These are phyloP conservation scores for Blastomyces parvus DNA, from an alignment of 2,329 filamentous ascomycete genomes.

Conservation along the genomic window DNA sequence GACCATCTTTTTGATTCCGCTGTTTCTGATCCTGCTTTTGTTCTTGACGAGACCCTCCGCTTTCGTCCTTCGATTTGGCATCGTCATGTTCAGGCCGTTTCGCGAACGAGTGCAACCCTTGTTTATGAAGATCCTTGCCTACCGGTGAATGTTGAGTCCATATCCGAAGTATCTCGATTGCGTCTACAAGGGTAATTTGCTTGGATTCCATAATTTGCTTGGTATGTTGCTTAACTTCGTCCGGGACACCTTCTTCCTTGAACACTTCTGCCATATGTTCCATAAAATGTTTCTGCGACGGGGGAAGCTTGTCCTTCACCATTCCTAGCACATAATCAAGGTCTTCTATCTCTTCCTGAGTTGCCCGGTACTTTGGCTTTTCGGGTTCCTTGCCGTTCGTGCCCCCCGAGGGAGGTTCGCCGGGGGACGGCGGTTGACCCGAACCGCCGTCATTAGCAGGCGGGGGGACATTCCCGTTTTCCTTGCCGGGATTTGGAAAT, in stretches of 20 bases:
- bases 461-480: neutral
- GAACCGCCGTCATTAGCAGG: neutral
- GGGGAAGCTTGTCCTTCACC: conserved; percentile 51
- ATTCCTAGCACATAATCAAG: conserved; percentile 49
- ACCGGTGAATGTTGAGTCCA: conserved; percentile 46
- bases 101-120: conserved; percentile 13
- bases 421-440: conserved; percentile 21
- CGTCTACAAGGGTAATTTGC: conserved; percentile 44
- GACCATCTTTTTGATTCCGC: conserved; percentile 21
- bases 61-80: conserved; percentile 16
- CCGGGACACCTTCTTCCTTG: conserved; percentile 59
- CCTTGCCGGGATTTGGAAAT: conserved; percentile 22
- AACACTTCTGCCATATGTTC: conserved; percentile 53
- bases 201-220: conserved; percentile 43
- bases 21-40: conserved; percentile 27
- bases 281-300: conserved; percentile 51
- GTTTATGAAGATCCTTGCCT: conserved; percentile 18
- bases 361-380: conserved; percentile 40
- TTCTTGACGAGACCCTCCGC: conserved; percentile 9
- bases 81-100: conserved; percentile 14
- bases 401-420: conserved; percentile 7
- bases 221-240: conserved; percentile 56
- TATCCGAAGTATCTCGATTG: conserved; percentile 52
- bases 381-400: conserved; percentile 26
- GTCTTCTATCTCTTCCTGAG: conserved; percentile 46